Evolutionary conservation across 2,329 filamentous ascomycete species (phyloP).

Genomic region (Nannizziopsis barbatae): DNA sequence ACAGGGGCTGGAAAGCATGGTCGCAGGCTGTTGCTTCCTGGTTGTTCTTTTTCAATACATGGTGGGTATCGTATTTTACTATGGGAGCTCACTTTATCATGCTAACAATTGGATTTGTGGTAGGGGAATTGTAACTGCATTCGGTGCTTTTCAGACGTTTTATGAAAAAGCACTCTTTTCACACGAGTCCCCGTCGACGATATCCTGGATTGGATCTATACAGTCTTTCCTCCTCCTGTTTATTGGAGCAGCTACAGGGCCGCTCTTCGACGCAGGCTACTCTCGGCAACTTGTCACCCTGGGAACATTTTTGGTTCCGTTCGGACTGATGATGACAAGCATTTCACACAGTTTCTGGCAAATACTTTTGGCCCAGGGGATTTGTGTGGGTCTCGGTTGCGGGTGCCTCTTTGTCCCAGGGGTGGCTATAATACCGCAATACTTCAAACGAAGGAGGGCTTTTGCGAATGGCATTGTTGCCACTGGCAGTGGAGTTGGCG

Average conservation of each 20-base stretch:
- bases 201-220: constrained; percentile 45
- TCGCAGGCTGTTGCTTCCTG: constrained; percentile 38
- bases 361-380: constrained; percentile 42
- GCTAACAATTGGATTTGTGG: background rate
- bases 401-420: constrained; percentile 55
- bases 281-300: constrained; percentile 34
- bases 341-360: constrained; percentile 44
- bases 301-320: constrained; percentile 37
- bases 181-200: constrained; percentile 34
- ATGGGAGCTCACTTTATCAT: constrained; percentile 5
- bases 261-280: constrained; percentile 44
- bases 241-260: constrained; percentile 42
- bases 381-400: constrained; percentile 45
- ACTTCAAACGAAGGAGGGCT: constrained; percentile 48
- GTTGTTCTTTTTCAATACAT: constrained; percentile 41
- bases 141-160: constrained; percentile 45
- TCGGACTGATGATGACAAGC: constrained; percentile 45
- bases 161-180: constrained; percentile 38
- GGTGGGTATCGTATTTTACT: constrained; percentile 25
- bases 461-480: constrained; percentile 52
- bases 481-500: constrained; percentile 45
- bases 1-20: constrained; percentile 29
- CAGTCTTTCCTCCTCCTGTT: constrained; percentile 44
- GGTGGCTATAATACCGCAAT: constrained; percentile 55
- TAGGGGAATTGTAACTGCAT: constrained; percentile 43